Evolutionary conservation across 2,329 filamentous ascomycete species (phyloP).

Genomic region (Knufia petricola): DNA sequence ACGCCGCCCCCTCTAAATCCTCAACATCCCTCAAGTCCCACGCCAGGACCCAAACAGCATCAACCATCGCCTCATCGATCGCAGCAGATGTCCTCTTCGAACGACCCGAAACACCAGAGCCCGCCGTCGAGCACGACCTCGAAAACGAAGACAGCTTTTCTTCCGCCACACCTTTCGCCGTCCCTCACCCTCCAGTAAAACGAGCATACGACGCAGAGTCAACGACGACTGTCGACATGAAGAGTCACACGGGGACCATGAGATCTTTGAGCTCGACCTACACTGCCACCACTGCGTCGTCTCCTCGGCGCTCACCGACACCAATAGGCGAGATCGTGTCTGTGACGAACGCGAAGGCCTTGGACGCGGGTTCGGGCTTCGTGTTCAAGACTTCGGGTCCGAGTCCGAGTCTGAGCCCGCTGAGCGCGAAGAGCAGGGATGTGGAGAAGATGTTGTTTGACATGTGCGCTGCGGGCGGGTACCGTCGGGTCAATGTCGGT

Average conservation of each 20-base stretch:
- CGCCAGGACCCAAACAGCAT: slow-evolving; percentile 17
- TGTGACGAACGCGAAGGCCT: neutral
- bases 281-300: slow-evolving; percentile 12
- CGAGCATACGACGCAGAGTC: slow-evolving; percentile 15
- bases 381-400: too few relatives aligned
- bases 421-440: neutral
- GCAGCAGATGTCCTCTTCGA: slow-evolving; percentile 18
- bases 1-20: neutral
- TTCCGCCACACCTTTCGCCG: neutral
- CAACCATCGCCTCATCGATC: slow-evolving; percentile 19
- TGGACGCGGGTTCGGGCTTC: neutral
- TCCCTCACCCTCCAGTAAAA: neutral
- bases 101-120: slow-evolving; percentile 6
- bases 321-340: slow-evolving; percentile 12
- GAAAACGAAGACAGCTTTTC: neutral
- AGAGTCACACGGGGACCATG: slow-evolving; percentile 16
- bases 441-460: slow-evolving; percentile 11
- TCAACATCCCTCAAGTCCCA: neutral
- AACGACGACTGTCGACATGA: slow-evolving; percentile 15
- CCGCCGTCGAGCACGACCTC: too few relatives aligned
- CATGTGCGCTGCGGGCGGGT: slow-evolving; percentile 8
- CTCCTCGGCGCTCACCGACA: slow-evolving; percentile 12
- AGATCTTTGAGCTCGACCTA: too few relatives aligned
- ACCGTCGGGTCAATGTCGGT: slow-evolving; percentile 6
- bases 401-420: too few relatives aligned